Base-by-base conservation (phyloP, 768 basidiomycete species). In the Lactifluus hygrophoroides region DNA sequence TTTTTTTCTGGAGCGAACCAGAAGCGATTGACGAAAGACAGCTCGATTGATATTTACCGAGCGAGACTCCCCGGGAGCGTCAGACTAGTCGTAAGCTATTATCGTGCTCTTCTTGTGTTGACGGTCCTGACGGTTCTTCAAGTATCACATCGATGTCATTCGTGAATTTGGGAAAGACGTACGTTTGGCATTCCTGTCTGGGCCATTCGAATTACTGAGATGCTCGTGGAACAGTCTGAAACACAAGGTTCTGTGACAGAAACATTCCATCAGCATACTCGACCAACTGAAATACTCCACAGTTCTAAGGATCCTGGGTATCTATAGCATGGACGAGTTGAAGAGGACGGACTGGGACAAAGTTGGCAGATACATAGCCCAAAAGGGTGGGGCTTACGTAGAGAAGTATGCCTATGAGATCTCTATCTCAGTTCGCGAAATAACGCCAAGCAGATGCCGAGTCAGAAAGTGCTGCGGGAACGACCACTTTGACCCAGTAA, bases 131-230 rank as follows among this genome's bases (percentile, higher is more conserved):
- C 21, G 27, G 2, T 21, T 42, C 40, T 16, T 4, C 34, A n/a
- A 63, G 62, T 64, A 64, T 30, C 43, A 57, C 35, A 30, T 64
- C 17, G 62, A 64, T 37, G 32, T 56, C 28, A 44, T 54, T 19
- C 25, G 40, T 11, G 62, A 62, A 32, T 52, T 51, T 27, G 60
- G 56, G 11, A 51, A 40, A 52, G 32, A 61, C 16, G 60, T 61
- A 37, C 16, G 60, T 8, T 28, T 38, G 19, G 42, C 27, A 17
- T 51, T 19, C 14, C 32, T 27, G 13, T 5, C 3, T 5, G 21
- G 21, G 3, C 14, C 9, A 7, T 27, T 8, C 5, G 17, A 34
- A 32, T 10, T 40, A 27, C 44, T 60, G n/a, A 60, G 2, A 2
- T 16, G 11, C 27, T 9, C 13, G 35, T 25, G 42, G 19, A n/a